phyloP scores from a whole-genome alignment of 345 rosid species.

The Gossypium bickii region DNA sequence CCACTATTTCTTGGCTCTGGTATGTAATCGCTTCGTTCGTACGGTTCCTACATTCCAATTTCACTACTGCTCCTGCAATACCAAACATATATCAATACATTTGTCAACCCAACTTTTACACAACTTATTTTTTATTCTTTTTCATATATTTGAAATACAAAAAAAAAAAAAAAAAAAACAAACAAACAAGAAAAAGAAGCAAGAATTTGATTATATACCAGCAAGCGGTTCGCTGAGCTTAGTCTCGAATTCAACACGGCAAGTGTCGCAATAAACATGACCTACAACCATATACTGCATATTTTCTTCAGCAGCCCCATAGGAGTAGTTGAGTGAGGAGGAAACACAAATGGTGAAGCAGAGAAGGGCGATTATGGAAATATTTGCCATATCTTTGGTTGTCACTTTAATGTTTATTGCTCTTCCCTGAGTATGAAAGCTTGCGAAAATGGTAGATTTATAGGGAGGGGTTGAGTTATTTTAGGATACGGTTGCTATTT shows the following conservation, averaged over 20 bases:
- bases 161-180: neutral
- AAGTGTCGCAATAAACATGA: constrained; percentile 7
- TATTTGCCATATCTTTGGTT: neutral
- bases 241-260: constrained; percentile 3
- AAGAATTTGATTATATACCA: neutral
- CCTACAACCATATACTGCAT: constrained; percentile 18
- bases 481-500: neutral
- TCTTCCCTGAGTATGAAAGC: neutral
- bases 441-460: neutral
- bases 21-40: neutral
- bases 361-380: neutral
- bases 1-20: neutral
- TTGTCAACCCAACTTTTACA: too few species aligned
- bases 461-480: neutral
- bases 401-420: too few species aligned
- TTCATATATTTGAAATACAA: neutral
- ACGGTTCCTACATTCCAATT: neutral
- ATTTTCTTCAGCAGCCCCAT: neutral
- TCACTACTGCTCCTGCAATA: neutral
- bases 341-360: constrained; percentile 10
- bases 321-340: constrained; percentile 11
- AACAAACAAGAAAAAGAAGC: constrained; percentile 20
- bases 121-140: too few species aligned
- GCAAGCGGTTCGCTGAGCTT: neutral
- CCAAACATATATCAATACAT: too few species aligned